Evolutionary conservation across 140 eudicot species (phyloP), one percentile per base, ranked within the genome.

Genomic region (Stevia rebaudiana): DNA sequence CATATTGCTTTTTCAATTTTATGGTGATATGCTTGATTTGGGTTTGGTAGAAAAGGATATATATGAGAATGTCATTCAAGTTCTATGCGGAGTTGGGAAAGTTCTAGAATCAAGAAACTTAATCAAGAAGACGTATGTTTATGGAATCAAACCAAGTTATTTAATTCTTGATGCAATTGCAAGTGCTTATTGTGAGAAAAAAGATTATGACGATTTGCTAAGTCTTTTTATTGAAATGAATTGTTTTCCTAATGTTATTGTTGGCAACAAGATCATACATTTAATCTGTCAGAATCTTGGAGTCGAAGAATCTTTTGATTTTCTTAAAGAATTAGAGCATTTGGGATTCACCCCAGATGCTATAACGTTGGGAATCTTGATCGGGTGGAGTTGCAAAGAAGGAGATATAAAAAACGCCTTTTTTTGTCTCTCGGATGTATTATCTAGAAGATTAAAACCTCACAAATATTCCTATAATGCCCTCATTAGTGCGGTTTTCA

Each of bases 81-180:
- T 74, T 63, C 76, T 91, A 5, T 85, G 92, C 30, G 46, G 74
- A 31, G 73, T 18, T 74, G 92, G 89, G 37, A 84, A 75, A 80
- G 80, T 91, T 72, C 86, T 78, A 50, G 91, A 87, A 61, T 86
- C 95, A 2, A 78, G 96, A 68, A 80, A 79, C 63, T 71, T 91
- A 41, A 73, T 91, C 37, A 84, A 71, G 78, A 83, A 79, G 28
- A 47, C 69, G 17, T 64, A 22, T 33, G 57, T 28, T 70, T 50
- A n/a, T 68, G 95, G 96, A 46, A 72, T 83, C 25, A 31, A 81
- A 63, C 95, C 95, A 5, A 79, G 41, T 24, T 65, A 55, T 54
- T 12, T 77, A 54, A 78, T 91, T 62, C 64, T 87, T 33, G 70
- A 72, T 70, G 82, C 83, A 42, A 77, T 87, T 79, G 75, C 78